phyloP scores from a whole-genome alignment of 2,329 filamentous ascomycete species.

The Sclerotiophoma versabilis region DNA sequence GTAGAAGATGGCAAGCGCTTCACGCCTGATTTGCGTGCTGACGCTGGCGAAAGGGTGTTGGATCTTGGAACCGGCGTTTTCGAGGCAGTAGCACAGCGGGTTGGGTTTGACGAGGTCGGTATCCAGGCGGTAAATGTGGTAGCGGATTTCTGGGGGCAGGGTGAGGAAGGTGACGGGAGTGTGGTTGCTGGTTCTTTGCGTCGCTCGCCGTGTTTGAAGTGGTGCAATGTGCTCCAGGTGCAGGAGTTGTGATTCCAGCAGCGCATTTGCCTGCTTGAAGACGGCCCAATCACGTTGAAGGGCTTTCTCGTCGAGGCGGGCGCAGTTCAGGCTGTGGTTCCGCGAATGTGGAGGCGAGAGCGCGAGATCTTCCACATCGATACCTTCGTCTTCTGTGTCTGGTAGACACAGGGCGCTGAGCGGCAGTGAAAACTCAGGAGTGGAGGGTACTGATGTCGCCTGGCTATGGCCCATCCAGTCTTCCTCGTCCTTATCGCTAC shows the following conservation, averaged over 20 bases:
- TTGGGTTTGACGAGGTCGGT: conserved; percentile 45
- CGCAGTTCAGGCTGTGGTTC: conserved; percentile 31
- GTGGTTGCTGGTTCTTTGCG: neutral
- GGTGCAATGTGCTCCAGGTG: conserved; percentile 17
- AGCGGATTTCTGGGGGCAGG: conserved; percentile 47
- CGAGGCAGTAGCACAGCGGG: conserved; percentile 52
- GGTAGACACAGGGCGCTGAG: conserved; percentile 26
- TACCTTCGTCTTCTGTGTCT: conserved; percentile 38
- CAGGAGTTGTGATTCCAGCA: conserved; percentile 20
- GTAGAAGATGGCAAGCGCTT: conserved; percentile 51
- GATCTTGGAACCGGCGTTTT: conserved; percentile 46
- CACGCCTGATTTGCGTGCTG: conserved; percentile 44
- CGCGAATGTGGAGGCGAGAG: conserved; percentile 35
- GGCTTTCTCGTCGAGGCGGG: conserved; percentile 20
- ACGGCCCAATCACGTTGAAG: conserved; percentile 33
- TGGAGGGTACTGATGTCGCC: conserved; percentile 30
- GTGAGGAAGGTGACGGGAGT: conserved; percentile 41
- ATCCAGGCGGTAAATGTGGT: conserved; percentile 48
- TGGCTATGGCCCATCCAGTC: conserved; percentile 24
- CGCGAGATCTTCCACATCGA: conserved; percentile 36
- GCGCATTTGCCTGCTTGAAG: conserved; percentile 19
- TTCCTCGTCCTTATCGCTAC: conserved; percentile 28
- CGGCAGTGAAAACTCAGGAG: conserved; percentile 29
- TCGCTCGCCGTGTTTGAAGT: neutral
- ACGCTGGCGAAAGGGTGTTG: conserved; percentile 49